Conservation (phyloP, 495 filamentous ascomycete species). For the Parathielavia hyrcaniae region DNA sequence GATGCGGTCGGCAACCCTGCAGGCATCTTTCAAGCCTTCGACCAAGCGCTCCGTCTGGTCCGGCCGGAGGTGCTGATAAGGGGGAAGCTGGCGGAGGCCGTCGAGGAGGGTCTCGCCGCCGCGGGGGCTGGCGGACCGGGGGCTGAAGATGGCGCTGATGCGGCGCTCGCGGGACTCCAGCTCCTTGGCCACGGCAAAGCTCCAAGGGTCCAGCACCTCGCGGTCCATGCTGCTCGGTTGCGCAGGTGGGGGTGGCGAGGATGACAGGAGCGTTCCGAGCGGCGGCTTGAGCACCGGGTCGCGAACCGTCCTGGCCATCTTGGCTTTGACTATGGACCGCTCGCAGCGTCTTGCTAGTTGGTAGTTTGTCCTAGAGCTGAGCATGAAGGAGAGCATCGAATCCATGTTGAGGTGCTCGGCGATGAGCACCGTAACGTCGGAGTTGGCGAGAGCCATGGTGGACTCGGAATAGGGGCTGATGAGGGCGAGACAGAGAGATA, state of each 20-base stretch:
- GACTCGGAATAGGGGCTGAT: background rate
- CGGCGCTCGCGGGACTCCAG: background rate
- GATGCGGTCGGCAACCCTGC: conserved; percentile 9
- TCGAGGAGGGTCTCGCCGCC: background rate
- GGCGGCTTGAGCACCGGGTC: conserved; percentile 3
- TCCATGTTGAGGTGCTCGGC: conserved; percentile 10
- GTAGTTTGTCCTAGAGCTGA: conserved; percentile 11
- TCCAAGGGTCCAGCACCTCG: background rate
- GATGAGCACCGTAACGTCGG: conserved; percentile 3
- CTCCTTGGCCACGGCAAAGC: conserved; percentile 6
- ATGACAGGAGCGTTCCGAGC: conserved; percentile 2
- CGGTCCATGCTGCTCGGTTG: background rate
- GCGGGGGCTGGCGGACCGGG: background rate
- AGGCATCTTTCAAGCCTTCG: conserved; percentile 6
- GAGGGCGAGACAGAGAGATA: background rate
- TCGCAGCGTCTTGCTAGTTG: background rate
- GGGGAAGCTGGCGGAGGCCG: background rate
- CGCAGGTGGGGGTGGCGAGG: background rate
- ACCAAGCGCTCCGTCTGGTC: conserved; percentile 4
- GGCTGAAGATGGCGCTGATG: conserved; percentile 1
- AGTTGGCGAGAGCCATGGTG: conserved; percentile 3
- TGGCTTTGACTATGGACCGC: conserved; percentile 9
- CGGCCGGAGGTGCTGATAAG: conserved; percentile 1
- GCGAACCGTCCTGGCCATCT: background rate
- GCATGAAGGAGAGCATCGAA: conserved; percentile 3